These are phyloP conservation scores for Metrosideros polymorpha DNA, from an alignment of 441 rosid genomes.

Conservation along the genomic window DNA sequence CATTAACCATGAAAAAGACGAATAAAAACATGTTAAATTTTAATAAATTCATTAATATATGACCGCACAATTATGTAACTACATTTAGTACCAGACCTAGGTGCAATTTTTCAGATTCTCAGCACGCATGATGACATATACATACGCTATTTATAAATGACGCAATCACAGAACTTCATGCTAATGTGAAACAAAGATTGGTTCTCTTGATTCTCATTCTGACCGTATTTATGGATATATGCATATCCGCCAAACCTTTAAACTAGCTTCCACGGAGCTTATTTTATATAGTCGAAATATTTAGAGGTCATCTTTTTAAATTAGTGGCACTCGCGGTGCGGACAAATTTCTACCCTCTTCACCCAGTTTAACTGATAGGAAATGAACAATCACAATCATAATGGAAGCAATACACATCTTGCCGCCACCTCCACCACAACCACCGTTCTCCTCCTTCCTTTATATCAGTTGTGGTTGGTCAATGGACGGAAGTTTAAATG, in stretches of 20 bases:
- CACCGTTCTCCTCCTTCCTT: too few relatives aligned
- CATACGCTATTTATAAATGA: too few relatives aligned
- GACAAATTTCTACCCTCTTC: background rate
- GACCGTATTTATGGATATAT: background rate
- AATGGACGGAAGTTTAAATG: too few relatives aligned
- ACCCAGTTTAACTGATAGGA: background rate
- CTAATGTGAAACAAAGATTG: too few relatives aligned
- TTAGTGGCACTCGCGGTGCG: background rate
- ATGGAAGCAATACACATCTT: background rate
- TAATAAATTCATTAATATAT: too few relatives aligned
- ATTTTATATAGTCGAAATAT: background rate
- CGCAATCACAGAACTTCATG: too few relatives aligned
- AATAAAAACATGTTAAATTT: too few relatives aligned
- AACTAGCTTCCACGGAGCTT: background rate
- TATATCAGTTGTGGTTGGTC: too few relatives aligned
- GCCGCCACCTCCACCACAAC: too few relatives aligned
- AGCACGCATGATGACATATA: too few relatives aligned
- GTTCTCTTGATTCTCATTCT: too few relatives aligned
- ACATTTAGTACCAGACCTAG: background rate
- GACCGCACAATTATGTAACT: background rate
- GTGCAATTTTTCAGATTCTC: background rate
- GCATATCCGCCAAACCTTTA: background rate
- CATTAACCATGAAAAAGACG: background rate
- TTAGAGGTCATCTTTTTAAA: background rate
- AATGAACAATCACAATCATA: background rate